Evolutionary conservation across 2,329 filamentous ascomycete species (phyloP).

Genomic region (Colletotrichum sp.): DNA sequence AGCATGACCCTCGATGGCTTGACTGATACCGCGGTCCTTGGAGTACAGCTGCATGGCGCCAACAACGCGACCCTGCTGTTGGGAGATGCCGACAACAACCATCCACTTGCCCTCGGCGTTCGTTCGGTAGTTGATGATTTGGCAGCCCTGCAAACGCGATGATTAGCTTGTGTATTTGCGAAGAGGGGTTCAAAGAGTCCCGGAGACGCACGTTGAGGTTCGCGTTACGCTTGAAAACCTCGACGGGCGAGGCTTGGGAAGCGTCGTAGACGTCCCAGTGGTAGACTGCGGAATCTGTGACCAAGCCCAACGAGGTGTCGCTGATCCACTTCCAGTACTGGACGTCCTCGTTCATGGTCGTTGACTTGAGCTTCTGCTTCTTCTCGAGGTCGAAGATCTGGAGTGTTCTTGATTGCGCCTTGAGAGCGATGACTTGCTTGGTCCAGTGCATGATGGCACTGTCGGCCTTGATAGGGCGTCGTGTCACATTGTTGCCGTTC

Average conservation of each 20-base stretch:
- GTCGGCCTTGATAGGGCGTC: conserved; percentile 96
- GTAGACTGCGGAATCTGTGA: conserved; percentile 90
- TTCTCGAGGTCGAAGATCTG: conserved; percentile 96
- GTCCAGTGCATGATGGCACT: conserved; percentile 99
- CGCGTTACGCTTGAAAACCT: conserved; percentile 92
- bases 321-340: conserved; percentile 99
- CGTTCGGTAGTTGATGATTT: conserved; percentile 99
- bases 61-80: conserved; percentile 90
- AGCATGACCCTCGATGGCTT: conserved; percentile 96
- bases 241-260: conserved; percentile 78
- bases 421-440: conserved; percentile 94
- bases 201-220: conserved; percentile 77
- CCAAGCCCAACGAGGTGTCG: conserved; percentile 84
- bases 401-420: conserved; percentile 90
- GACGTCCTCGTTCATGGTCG: conserved; percentile 95
- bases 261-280: conserved; percentile 98
- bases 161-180: background rate
- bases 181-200: background rate
- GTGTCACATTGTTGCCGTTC: conserved; percentile 94
- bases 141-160: conserved; percentile 71
- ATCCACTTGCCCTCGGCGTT: conserved; percentile 98
- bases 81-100: conserved; percentile 95
- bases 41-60: conserved; percentile 98
- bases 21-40: conserved; percentile 93
- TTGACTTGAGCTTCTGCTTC: conserved; percentile 96